Percentiles rank a stretch among this genome's conserved stretches.
Conservation (phyloP, 139 green algal species). For the Chlamydomonas eustigma region DNA sequence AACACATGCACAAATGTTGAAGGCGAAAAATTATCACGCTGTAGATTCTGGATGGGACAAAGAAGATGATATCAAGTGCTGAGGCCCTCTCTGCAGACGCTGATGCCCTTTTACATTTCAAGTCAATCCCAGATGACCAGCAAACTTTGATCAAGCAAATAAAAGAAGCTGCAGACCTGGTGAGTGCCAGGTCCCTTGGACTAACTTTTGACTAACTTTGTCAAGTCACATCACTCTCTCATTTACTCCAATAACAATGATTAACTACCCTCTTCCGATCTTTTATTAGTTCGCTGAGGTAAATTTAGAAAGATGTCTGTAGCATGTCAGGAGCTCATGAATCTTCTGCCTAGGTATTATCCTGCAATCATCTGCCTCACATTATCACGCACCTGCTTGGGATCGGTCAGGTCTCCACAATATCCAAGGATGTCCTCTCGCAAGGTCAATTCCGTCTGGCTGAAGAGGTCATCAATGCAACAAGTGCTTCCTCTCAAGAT, state of each 20-base stretch:
- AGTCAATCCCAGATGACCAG: not conserved
- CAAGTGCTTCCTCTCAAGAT: not conserved
- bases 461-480: slow-evolving; percentile 5
- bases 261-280: too few species aligned
- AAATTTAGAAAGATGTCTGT: too few species aligned
- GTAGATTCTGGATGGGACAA: not conserved
- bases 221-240: too few species aligned
- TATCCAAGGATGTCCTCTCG: not conserved
- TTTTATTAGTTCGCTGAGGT: too few species aligned
- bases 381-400: not conserved
- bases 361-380: too few species aligned
- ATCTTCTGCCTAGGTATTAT: too few species aligned
- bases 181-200: too few species aligned
- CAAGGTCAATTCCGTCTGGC: not conserved
- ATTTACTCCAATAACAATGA: too few species aligned
- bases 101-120: not conserved
- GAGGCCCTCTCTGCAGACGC: not conserved
- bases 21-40: too few species aligned
- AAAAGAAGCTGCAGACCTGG: not conserved
- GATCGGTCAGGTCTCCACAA: not conserved
- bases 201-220: too few species aligned
- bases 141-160: not conserved
- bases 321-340: too few species aligned
- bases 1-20: too few species aligned
- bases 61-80: slow-evolving; percentile 15